Base-by-base conservation (phyloP, 2,329 filamentous ascomycete genomes). In the Ascochyta rabiei region DNA sequence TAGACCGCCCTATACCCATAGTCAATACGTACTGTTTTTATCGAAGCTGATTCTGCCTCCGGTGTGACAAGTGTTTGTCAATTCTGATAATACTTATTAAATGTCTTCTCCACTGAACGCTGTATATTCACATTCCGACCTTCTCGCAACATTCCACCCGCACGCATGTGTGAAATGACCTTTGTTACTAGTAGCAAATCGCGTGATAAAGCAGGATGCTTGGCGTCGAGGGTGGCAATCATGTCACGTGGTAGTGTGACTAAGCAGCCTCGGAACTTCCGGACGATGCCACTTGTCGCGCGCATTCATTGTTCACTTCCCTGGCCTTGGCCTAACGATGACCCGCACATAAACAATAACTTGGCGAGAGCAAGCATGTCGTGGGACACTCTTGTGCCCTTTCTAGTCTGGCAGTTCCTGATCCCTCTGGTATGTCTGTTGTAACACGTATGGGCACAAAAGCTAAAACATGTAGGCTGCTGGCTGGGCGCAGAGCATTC, bases 401-500 rank as follows among this genome's bases (percentile, higher is more conserved):
- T 74, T 23, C 39, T 73, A 1, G 62, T 73, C 26, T 75, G 71
- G 71, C 71, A 75, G 53, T 69, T 74, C 30, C 51, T 74, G 10
- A 73, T 75, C 39, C 72, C 72, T 10, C 34, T 69, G 24, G 72
- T 72, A 60, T 24, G 15, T 34, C 16, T 5, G 16, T 26, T 10
- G 5, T 24, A 30, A 16, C 23, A 18, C 10, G 7, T 31, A 33
- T 28, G 4, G 21, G 26, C 13, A 24, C 23, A 26, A 10, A 5
- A 48, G 31, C 60, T 71, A 60, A 71, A 57, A 48, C 23, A 23
- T 50, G 19, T 35, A 73, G 71, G 71, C 64, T 24, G 68, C 70
- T 48, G 61, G 64, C 51, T 74, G 70, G 71, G 42, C 89, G 6
- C 93, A 98, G 74, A 83, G 83, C 59, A 80, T 96, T 64, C 95